Percentiles rank a stretch among this genome's conserved stretches.
Conservation (phyloP, 805 yeast species). For the Monosporozyma aquatica region DNA sequence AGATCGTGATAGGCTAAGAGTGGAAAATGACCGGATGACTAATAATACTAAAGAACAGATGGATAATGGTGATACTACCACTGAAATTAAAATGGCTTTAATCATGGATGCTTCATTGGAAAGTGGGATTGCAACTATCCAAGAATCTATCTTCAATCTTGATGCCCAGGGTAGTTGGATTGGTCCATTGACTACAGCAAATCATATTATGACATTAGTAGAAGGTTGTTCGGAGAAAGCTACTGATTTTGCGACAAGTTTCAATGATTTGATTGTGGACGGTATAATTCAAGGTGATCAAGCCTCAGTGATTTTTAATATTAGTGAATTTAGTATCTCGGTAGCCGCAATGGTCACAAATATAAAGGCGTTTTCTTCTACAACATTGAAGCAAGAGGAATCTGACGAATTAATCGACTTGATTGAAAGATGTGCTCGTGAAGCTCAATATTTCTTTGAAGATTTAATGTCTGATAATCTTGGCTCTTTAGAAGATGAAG, state of each 20-base stretch:
- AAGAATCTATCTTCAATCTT: constrained; percentile 59
- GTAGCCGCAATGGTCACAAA: constrained; percentile 35
- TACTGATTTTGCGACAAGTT: constrained; percentile 63
- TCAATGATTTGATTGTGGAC: constrained; percentile 50
- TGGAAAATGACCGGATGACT: constrained; percentile 52
- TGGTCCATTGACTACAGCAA: constrained; percentile 8
- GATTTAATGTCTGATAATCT: constrained; percentile 47
- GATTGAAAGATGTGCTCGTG: constrained; percentile 44
- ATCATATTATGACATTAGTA: constrained; percentile 38
- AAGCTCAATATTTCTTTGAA: constrained; percentile 53
- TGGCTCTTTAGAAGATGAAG: constrained; percentile 49
- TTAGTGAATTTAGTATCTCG: constrained; percentile 38
- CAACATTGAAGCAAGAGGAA: constrained; percentile 4
- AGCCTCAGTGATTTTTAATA: constrained; percentile 24
- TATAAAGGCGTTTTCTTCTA: constrained; percentile 20
- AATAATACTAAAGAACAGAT: constrained; percentile 25
- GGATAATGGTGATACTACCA: constrained; percentile 4
- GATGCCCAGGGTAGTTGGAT: constrained; percentile 45
- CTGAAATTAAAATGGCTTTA: constrained; percentile 41
- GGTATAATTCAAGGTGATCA: constrained; percentile 56
- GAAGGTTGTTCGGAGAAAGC: constrained; percentile 65
- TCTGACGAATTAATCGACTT: constrained; percentile 7
- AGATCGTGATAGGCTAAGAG: constrained; percentile 80
- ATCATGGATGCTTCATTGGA: constrained; percentile 62
- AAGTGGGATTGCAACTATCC: constrained; percentile 63